These are phyloP conservation scores for Jaapia argillacea DNA, from an alignment of 768 basidiomycete genomes.

Conservation along the genomic window DNA sequence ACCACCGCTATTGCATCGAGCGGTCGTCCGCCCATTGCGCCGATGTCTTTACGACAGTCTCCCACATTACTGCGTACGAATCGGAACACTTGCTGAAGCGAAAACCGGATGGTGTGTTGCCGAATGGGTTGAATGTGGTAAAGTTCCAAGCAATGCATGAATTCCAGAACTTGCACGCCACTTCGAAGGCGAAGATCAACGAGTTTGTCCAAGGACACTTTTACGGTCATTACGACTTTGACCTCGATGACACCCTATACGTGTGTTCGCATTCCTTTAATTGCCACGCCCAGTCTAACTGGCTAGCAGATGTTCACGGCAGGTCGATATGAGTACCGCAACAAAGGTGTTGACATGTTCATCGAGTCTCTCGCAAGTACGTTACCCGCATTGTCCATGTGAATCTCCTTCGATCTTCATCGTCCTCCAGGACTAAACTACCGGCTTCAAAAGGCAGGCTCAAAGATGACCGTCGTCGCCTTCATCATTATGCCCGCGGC, in stretches of 20 bases:
- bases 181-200: conserved; percentile 94
- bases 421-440: conserved; percentile 39
- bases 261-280: conserved; percentile 27
- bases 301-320: conserved; percentile 83
- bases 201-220: conserved; percentile 98
- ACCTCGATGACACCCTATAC: conserved; percentile 86
- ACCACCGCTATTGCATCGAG: conserved; percentile 97
- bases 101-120: conserved; percentile 94
- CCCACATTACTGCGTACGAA: conserved; percentile 98
- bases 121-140: conserved; percentile 96
- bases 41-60: conserved; percentile 97
- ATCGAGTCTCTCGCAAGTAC: conserved; percentile 90
- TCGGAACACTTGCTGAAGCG: conserved; percentile 93
- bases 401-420: neutral
- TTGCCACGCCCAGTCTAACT: neutral
- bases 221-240: conserved; percentile 96
- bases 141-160: conserved; percentile 99
- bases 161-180: conserved; percentile 92
- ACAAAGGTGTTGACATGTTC: conserved; percentile 99
- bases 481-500: conserved; percentile 99
- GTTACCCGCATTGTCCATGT: conserved; percentile 14
- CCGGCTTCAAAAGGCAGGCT: conserved; percentile 49
- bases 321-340: conserved; percentile 98
- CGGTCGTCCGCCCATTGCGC: conserved; percentile 90
- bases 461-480: conserved; percentile 82